phyloP scores from a whole-genome alignment of 2,329 filamentous ascomycete species.

The Fusarium sp. region DNA sequence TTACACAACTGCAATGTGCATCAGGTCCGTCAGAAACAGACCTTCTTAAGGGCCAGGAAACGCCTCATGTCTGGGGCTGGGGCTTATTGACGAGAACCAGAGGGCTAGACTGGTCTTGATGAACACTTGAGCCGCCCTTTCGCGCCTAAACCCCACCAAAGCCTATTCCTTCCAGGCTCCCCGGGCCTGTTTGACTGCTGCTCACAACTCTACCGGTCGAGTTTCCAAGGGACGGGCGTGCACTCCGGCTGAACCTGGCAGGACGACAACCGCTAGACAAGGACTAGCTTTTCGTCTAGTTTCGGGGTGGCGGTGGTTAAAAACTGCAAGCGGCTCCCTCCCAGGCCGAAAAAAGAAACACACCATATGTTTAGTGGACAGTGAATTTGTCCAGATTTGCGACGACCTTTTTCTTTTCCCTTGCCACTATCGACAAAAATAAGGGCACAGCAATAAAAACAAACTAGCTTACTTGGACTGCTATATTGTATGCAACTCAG shows the following conservation, averaged over 20 bases:
- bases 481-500: conserved; percentile 32
- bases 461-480: conserved; percentile 7
- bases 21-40: conserved; percentile 10
- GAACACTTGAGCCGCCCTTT: conserved; percentile 31
- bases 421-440: conserved; percentile 35
- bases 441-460: conserved; percentile 11
- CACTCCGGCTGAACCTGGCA: conserved; percentile 30
- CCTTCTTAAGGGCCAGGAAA: conserved; percentile 18
- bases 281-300: conserved; percentile 20
- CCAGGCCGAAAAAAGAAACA: conserved; percentile 41
- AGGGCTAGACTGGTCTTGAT: conserved; percentile 28
- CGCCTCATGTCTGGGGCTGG: conserved; percentile 24
- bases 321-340: conserved; percentile 41
- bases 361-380: conserved; percentile 8
- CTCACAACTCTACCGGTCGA: conserved; percentile 2
- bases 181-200: conserved; percentile 8
- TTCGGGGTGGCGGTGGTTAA: conserved; percentile 37
- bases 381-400: conserved; percentile 26
- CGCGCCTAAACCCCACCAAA: conserved; percentile 30
- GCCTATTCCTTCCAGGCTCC: conserved; percentile 20
- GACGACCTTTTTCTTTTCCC: conserved; percentile 10
- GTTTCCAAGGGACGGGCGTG: conserved; percentile 13
- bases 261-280: conserved; percentile 30
- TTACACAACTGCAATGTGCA: conserved; percentile 17
- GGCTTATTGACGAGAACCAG: conserved; percentile 3